Base-by-base conservation (phyloP, 129 eudicot species). In the Erigeron canadensis region DNA sequence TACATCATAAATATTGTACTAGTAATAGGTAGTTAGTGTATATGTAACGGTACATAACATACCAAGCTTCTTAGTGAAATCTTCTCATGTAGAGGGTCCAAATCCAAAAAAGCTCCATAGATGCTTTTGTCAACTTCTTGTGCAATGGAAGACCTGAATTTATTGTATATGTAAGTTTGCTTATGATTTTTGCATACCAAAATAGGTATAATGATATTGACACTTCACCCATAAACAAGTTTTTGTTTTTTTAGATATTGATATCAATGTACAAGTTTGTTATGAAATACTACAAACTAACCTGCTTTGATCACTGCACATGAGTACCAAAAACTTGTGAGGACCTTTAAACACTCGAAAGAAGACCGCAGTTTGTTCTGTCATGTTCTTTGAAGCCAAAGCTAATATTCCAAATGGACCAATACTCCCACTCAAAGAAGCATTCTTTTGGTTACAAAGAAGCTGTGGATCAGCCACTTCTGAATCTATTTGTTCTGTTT, bases 1-100 rank as follows among this genome's bases (percentile, higher is more conserved):
- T 51, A n/a, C 2, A 44, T 3, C 23, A 63, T 39, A 41, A 59
- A 16, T 39, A 39, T 10, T 64, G 39, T n/a, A n/a, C n/a, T n/a
- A 38, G 16, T 3, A 22, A 17, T n/a, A 10, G 17, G 17, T 39
- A 3, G 5, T 7, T 38, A 10, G 18, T 66, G 41, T 45, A 45
- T 22, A 17, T 8, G 3, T 10, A n/a, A 70, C 3, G 28, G 12
- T 13, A 7, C 9, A 21, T 4, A 59, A 22, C 81, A 4, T 77
- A 84, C 89, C 89, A 84, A 67, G 59, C 67, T 84, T 71, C 89
- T 78, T 57, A 84, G 76, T 23, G 84, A 60, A 13, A 81, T 74
- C 37, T 71, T 72, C n/a, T 84, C 84, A 8, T 80, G 77, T 19
- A 39, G 71, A 41, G 89, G 89, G 47, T 84, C 79, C 56, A 75